phyloP scores from a whole-genome alignment of 208 protist genomes.

The Trypanosoma caninum region DNA sequence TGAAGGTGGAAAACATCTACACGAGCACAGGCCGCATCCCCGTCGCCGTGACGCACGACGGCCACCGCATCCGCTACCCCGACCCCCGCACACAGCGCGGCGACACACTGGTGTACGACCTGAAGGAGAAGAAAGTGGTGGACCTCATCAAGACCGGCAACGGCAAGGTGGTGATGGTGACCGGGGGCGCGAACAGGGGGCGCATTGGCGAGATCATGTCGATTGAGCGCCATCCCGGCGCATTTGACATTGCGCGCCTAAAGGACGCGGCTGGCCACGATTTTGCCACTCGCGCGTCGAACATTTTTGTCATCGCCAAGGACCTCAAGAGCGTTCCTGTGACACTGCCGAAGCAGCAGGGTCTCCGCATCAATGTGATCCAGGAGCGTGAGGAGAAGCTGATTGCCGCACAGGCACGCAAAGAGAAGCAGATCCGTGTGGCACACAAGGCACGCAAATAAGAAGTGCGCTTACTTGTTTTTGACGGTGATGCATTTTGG shows the following conservation, averaged over 20 bases:
- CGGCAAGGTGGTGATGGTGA: constrained; percentile 96
- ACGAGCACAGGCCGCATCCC: constrained; percentile 94
- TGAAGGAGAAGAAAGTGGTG: constrained; percentile 93
- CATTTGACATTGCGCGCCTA: constrained; percentile 98
- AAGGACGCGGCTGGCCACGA: constrained; percentile 88
- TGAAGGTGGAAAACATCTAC: constrained; percentile 91
- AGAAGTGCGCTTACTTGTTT: neutral
- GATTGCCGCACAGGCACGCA: constrained; percentile 71
- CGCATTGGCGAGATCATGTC: constrained; percentile 97
- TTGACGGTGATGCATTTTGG: neutral
- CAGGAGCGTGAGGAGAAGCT: constrained; percentile 86
- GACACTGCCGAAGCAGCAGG: constrained; percentile 95
- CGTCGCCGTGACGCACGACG: constrained; percentile 98
- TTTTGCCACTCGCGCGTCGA: constrained; percentile 97
- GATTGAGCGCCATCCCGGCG: constrained; percentile 94
- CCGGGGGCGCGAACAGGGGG: constrained; percentile 97
- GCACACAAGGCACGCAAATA: constrained; percentile 65
- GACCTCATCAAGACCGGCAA: constrained; percentile 89
- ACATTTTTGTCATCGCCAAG: constrained; percentile 99
- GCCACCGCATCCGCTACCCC: constrained; percentile 99
- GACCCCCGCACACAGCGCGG: constrained; percentile 94
- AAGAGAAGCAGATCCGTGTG: constrained; percentile 35
- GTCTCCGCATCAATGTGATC: constrained; percentile 91
- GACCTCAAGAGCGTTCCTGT: constrained; percentile 86
- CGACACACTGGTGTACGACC: constrained; percentile 98